Evolutionary conservation across 1,139 yeast genomes (phyloP), one percentile per base, ranked within the genome.

Genomic region (Yamadazyma siamensis): DNA sequence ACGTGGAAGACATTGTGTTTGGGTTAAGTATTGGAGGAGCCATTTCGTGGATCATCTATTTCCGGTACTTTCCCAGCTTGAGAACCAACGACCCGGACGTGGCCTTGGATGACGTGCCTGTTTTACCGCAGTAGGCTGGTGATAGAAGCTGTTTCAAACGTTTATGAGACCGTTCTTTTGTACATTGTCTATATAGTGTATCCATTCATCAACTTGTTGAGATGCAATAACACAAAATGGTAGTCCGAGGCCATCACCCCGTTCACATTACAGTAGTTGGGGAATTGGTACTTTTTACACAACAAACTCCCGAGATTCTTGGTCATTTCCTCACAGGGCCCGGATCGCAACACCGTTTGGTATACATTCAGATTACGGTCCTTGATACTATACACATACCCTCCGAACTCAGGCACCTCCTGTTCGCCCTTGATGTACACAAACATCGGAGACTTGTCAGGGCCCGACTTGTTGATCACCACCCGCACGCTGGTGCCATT

Each of bases 1-100:
- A 66, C 41, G 61, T 63, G 31, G 54, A 56, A 28, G 74, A 67
- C 37, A 56, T 67, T n/a, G 35, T 50, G 5, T 48, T 64, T 27
- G 74, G 74, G 0, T 51, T 59, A 5, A 22, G 40, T 1, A 52
- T 66, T 24, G 73, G 73, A 0, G 35, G 46, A 9, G 30, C 23
- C 3, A 34, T 41, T 23, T 44, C 53, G 4, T 26, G 26, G 25
- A 32, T 41, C 21, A 34, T 44, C 2, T 80, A 78, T 44, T 33
- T 35, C 20, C 36, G 35, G 21, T 44, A 43, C 27, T 43, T 43
- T 31, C 46, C 47, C 2, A n/a, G 17, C 3, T 33, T 41, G 27
- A 9, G 16, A 6, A 19, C 16, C 9, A 29, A 25, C 7, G 35
- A 36, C 4, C 21, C 27, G 5, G 33, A 34, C 13, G 19, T 35